Base-by-base conservation (phyloP, 2,329 filamentous ascomycete species). In the Xylaria sp. region DNA sequence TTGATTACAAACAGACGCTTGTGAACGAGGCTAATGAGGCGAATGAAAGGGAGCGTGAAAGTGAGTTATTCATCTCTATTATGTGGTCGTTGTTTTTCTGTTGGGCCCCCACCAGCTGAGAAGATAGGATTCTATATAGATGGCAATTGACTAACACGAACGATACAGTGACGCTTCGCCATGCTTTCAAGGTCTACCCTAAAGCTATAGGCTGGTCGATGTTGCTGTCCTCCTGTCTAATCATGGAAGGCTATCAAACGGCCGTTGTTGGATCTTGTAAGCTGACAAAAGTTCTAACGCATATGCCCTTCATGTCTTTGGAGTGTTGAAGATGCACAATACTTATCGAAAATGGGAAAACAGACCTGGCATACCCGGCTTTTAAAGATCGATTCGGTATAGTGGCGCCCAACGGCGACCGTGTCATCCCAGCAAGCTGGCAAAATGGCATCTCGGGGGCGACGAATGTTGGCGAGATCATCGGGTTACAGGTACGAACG, bases 391-490 rank as follows among this genome's bases (percentile, higher is more conserved):
- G 63, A 58, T 83, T 80, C 66, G 80, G 80, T 18, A 69, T 73
- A 4, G 64, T 68, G 1, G 67, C 72, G 12, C 69, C 72, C 0
- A 74, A 81, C 59, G 80, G 78, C 9, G 75, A 76, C 2, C 81
- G 82, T 62, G 78, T 82, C 68, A 78, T 86, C 53, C 76, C 80
- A 6, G 80, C 81, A 1, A 75, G 79, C 25, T 85, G 84, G 84
- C 83, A 85, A 71, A 80, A 83, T n/a, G 83, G 80, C 2, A 76
- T 86, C 4, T 76, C 78, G 4, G 83, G 83, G 36, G 83, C 80
- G 6, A 80, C 80, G 0, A 76, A 80, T 23, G 80, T 82, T 1
- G 84, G 84, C 6, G 79, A 82, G 56, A 83, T 86, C n/a, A 67
- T 85, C 4, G 84, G 84, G 0, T 76, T 84, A n/a, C 75, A 77